A percentile compares a stretch with the other conserved stretches of the same genome.
These are phyloP conservation scores for Eucalyptus leucophloia DNA, from an alignment of 345 rosid species.

Conservation along the genomic window DNA sequence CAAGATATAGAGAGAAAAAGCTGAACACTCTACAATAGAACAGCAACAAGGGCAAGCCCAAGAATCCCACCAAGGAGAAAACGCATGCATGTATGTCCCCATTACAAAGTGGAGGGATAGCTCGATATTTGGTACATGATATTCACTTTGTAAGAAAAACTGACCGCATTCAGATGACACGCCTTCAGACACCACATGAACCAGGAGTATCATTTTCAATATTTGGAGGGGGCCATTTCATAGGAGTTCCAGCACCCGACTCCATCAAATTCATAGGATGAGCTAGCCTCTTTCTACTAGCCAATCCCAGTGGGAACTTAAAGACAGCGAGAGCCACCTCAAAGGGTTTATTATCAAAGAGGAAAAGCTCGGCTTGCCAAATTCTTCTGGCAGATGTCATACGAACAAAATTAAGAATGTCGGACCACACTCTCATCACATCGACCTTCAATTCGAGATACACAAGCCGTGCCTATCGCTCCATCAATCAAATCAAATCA, in stretches of 20 bases:
- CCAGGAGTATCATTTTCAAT: not conserved
- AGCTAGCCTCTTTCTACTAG: not conserved
- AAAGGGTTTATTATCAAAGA: not conserved
- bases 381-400: not conserved
- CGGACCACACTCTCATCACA: not conserved
- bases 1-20: not conserved
- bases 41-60: not conserved
- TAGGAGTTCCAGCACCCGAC: not conserved
- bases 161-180: not conserved
- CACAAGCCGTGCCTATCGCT: not conserved
- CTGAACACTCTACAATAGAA: not conserved
- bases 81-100: not conserved
- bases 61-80: not conserved
- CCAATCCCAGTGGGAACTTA: not conserved
- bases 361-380: not conserved
- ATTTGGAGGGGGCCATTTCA: not conserved
- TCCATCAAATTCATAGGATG: accelerated
- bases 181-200: not conserved
- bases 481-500: not conserved
- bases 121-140: accelerated
- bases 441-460: not conserved
- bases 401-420: not conserved
- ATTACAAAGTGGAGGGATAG: not conserved
- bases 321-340: not conserved
- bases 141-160: not conserved